Percentiles rank a stretch among this genome's conserved stretches.
Evolutionary conservation across 345 rosid genomes (phyloP).

Genomic region (Raphanus raphanistrum): DNA sequence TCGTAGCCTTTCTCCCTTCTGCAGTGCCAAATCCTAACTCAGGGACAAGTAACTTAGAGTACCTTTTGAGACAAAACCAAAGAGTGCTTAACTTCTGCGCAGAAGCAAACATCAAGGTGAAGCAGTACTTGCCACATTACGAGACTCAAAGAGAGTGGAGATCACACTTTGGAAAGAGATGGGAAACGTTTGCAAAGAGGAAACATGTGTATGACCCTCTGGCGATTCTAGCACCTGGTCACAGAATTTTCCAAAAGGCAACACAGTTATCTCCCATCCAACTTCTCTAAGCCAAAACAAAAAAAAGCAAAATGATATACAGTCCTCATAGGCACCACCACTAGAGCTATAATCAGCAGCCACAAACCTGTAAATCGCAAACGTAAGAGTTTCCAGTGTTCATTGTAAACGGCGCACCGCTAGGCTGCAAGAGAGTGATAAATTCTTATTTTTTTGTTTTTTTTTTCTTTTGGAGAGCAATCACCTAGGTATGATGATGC

Average conservation of each 20-base stretch:
- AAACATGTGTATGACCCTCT: constrained; percentile 79
- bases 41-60: constrained; percentile 54
- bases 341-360: background rate
- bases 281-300: constrained; percentile 8
- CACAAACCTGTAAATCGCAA: constrained; percentile 42
- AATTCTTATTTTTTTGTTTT: background rate
- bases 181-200: constrained; percentile 67
- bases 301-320: background rate
- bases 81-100: constrained; percentile 55
- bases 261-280: constrained; percentile 35
- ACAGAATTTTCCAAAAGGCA: constrained; percentile 69
- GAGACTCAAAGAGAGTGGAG: constrained; percentile 70
- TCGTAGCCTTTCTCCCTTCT: constrained; percentile 75
- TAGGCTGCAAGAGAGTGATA: constrained; percentile 32
- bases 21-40: constrained; percentile 60
- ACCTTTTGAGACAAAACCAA: constrained; percentile 58
- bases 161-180: constrained; percentile 68
- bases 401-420: constrained; percentile 22
- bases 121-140: constrained; percentile 81
- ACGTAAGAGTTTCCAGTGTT: background rate
- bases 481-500: background rate
- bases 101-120: constrained; percentile 46
- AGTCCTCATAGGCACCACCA: constrained; percentile 1
- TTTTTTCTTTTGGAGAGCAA: constrained; percentile 5
- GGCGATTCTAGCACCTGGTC: constrained; percentile 90